A percentile compares a stretch with the other conserved stretches of the same genome.
Evolutionary conservation across 2,329 filamentous ascomycete genomes (phyloP).

Genomic region (Tolypocladium inflatum): DNA sequence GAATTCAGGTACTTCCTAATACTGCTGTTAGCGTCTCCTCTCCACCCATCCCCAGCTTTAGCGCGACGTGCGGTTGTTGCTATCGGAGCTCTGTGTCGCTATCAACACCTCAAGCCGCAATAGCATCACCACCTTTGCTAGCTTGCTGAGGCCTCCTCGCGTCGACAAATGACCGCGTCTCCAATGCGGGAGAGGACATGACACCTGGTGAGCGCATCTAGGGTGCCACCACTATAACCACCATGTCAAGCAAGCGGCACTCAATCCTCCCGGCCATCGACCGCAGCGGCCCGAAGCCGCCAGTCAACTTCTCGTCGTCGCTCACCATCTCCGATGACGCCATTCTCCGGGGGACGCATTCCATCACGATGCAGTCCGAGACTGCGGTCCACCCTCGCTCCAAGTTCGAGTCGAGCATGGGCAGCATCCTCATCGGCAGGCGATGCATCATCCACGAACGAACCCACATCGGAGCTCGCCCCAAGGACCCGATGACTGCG

Average conservation of each 20-base stretch:
- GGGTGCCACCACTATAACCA: background rate
- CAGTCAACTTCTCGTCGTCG: conserved; percentile 50
- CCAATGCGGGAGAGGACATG: background rate
- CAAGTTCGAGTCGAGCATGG: conserved; percentile 66
- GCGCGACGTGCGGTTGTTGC: background rate
- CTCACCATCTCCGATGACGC: conserved; percentile 55
- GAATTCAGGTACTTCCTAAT: background rate
- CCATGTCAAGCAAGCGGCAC: conserved; percentile 40
- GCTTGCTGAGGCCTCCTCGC: background rate
- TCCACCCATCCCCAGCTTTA: background rate
- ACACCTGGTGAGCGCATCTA: background rate
- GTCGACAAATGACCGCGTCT: background rate
- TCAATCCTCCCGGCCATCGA: conserved; percentile 46
- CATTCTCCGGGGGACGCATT: conserved; percentile 59
- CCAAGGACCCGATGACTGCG: conserved; percentile 13
- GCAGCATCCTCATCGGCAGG: conserved; percentile 71
- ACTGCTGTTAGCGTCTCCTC: background rate
- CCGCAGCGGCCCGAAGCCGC: conserved; percentile 47
- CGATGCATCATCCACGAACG: conserved; percentile 75
- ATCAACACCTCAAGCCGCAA: background rate
- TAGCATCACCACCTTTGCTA: background rate
- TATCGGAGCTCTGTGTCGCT: background rate
- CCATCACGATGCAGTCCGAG: conserved; percentile 68
- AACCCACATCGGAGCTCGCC: conserved; percentile 40
- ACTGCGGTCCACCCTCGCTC: conserved; percentile 81